Conservation (phyloP, 2,329 filamentous ascomycete genomes). For the Beauveria bassiana region DNA sequence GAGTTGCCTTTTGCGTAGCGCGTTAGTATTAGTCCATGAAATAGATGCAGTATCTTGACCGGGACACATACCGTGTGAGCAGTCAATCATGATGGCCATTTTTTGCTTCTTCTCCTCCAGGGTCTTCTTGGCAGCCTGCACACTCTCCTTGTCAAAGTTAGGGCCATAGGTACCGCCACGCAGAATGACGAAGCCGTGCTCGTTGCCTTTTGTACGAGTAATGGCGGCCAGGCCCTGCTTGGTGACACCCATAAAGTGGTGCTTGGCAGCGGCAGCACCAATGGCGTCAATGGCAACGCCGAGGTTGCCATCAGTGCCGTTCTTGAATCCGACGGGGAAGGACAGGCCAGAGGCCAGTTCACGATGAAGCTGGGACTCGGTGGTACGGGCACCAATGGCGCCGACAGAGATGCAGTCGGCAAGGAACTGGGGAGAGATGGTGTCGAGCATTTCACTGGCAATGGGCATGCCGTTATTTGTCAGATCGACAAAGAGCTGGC, state of each 20-base stretch:
- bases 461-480: constrained; percentile 86
- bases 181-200: constrained; percentile 95
- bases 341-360: constrained; percentile 91
- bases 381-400: constrained; percentile 91
- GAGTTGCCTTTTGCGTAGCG: constrained; percentile 63
- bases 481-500: constrained; percentile 87
- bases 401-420: constrained; percentile 93
- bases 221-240: constrained; percentile 96
- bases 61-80: constrained; percentile 70
- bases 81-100: constrained; percentile 94
- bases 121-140: constrained; percentile 70
- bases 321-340: constrained; percentile 99
- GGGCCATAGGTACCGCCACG: constrained; percentile 86
- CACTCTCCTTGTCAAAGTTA: constrained; percentile 84
- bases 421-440: constrained; percentile 95
- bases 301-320: constrained; percentile 90
- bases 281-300: constrained; percentile 93
- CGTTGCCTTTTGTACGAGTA: constrained; percentile 85
- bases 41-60: not conserved
- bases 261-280: constrained; percentile 72
- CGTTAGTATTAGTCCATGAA: not conserved
- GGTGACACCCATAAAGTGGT: constrained; percentile 98
- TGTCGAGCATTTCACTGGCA: constrained; percentile 96
- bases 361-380: constrained; percentile 91
- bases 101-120: constrained; percentile 76